Evolutionary conservation across 2,329 filamentous ascomycete species (phyloP), one percentile per base, ranked within the genome.

Genomic region (Polytolypa hystricis): DNA sequence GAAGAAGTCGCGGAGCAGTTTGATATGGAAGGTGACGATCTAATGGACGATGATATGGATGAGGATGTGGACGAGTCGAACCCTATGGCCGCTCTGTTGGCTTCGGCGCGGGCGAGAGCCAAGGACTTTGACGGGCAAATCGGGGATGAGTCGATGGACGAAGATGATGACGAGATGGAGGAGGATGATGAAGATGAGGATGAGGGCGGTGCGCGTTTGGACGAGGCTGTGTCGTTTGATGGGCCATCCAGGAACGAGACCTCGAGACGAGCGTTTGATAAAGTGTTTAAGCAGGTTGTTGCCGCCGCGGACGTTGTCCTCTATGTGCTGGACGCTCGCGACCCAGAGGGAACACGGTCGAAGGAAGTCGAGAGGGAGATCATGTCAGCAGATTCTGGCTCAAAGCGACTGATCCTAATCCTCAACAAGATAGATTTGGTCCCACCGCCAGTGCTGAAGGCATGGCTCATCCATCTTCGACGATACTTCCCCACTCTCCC

Each of bases 391-490:
- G 82, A 84, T 10, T 73, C 73, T 18, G 83, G 82, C 38, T 80
- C 79, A 47, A 95, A 95, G 69, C 75, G 87, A 35, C 71, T 95
- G 41, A 93, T 95, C 42, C 76, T 95, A 41, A 76, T 95, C 40
- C 70, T 95, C 48, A 95, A 95, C 78, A 95, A 95, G 74, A 87
- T 93, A 56, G 87, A 95, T 58, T 73, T 95, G 39, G 74, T 95
- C 30, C 87, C 87, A 2, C 77, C 84, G 15, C 71, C 78, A 31
- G 81, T 89, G 9, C 75, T 95, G 30, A 84, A 84, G 56, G 77
- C 73, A 51, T 95, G 87, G 87, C 76, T 95, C 47, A 62, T 73
- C 40, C 78, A 94, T 60, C 74, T 95, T 44, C 81, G 85, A 43
- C 77, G 84, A 47, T 93, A 82, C 58, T 94, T 95, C 70, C 87